Conservation (phyloP, 2,329 filamentous ascomycete species). For the Sphaerostilbella broomeana region DNA sequence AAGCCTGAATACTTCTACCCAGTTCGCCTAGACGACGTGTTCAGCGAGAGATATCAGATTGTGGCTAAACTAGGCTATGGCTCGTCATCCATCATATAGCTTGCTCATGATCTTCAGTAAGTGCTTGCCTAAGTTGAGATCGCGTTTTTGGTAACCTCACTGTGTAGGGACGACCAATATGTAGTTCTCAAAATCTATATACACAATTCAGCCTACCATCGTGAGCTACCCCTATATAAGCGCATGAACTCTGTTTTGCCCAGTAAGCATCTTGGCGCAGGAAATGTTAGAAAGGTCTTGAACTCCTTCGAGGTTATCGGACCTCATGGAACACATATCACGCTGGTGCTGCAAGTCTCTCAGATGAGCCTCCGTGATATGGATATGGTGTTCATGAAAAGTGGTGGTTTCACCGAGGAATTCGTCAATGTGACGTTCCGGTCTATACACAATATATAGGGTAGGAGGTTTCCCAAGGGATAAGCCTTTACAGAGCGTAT, state of each 20-base stretch:
- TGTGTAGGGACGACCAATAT: slow-evolving; percentile 18
- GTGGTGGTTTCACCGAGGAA: slow-evolving; percentile 19
- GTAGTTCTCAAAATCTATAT: slow-evolving; percentile 28
- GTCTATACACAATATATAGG: too few species aligned
- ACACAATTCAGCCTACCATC: slow-evolving; percentile 18
- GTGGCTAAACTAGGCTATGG: slow-evolving; percentile 37
- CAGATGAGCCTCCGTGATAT: slow-evolving; percentile 29
- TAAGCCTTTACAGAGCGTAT: too few species aligned
- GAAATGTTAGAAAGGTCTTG: slow-evolving; percentile 18
- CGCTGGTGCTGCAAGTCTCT: slow-evolving; percentile 19
- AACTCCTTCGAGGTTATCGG: slow-evolving; percentile 18
- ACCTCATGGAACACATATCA: slow-evolving; percentile 17
- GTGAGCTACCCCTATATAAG: slow-evolving; percentile 20
- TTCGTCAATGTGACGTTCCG: too few species aligned
- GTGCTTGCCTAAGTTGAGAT: slow-evolving; percentile 13
- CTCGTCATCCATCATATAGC: slow-evolving; percentile 36
- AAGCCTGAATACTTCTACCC: slow-evolving; percentile 31
- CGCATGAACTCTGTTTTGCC: slow-evolving; percentile 11
- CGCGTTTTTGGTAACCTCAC: neutral
- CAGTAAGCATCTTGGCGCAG: slow-evolving; percentile 12
- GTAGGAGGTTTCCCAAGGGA: too few species aligned
- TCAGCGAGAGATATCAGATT: slow-evolving; percentile 30
- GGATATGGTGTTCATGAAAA: slow-evolving; percentile 20
- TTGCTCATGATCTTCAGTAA: slow-evolving; percentile 31
- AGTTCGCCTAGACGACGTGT: slow-evolving; percentile 31